Base-by-base conservation (phyloP, 2,329 filamentous ascomycete species). In the Colletotrichum euphorbiae region DNA sequence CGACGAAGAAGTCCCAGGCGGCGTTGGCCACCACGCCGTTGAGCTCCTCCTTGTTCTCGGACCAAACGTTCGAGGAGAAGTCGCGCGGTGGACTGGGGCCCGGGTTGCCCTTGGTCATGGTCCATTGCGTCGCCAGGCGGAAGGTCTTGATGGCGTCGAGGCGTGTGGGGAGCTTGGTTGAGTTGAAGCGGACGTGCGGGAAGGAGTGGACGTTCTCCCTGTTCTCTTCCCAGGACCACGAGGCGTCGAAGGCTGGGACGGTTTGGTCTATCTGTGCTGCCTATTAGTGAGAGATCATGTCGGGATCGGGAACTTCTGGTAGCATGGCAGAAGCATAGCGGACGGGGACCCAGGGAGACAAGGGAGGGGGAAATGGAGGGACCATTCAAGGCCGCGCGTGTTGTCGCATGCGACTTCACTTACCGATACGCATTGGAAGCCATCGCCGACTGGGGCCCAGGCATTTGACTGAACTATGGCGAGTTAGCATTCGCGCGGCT, bases 1-100 rank as follows among this genome's bases (percentile, higher is more conserved):
- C 76, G 28, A 73, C 72, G 67, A 78, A 78, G 42, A 78, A 70
- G 67, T 78, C 76, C 69, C 77, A 78, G 8, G 76, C 76, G 31
- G 76, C 75, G 55, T 78, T 78, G 45, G 74, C 72, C 15, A 70
- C 71, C 19, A 73, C 71, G 31, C 68, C 71, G 11, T 65, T 62
- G 40, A 78, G 71, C 57, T 72, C 74, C 36, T 28, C 58, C 36
- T 65, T 59, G 67, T 45, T 77, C 68, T 28, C 76, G 66, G 68
- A 50, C 54, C 40, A 43, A 6, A 28, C 28, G 28, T 28, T 28
- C 21, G 63, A 43, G 54, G 46, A n/a, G 52, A 72, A 70, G 70
- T 69, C 55, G 46, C 71, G 43, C 59, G 71, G 43, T 69, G 60
- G 73, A 69, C 28, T 48, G 54, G 48, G 36, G 72, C 71, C 40